Evolutionary conservation across 1,139 yeast species (phyloP).

Genomic region (Scheffersomyces insectosa): DNA sequence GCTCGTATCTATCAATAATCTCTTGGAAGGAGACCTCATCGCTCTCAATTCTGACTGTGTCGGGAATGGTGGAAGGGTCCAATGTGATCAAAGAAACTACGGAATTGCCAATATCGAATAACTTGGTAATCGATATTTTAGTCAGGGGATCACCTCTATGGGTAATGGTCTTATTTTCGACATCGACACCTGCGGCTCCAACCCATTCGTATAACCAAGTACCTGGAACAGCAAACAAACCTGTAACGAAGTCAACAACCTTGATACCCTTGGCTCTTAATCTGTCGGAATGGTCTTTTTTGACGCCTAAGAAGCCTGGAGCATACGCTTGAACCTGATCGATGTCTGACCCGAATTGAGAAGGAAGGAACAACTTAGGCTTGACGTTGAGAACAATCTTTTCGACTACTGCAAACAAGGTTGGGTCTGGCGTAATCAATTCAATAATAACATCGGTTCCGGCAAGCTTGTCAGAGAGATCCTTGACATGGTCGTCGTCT

Average conservation of each 20-base stretch:
- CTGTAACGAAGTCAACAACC: conserved; percentile 45
- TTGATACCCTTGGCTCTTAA: conserved; percentile 48
- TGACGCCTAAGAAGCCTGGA: conserved; percentile 34
- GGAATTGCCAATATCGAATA: conserved; percentile 46
- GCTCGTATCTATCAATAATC: conserved; percentile 40
- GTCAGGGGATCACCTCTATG: conserved; percentile 41
- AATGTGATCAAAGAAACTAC: conserved; percentile 24
- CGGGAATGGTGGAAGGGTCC: conserved; percentile 41
- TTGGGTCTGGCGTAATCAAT: conserved; percentile 28
- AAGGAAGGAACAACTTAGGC: conserved; percentile 56
- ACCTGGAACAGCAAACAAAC: conserved; percentile 45
- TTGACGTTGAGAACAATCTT: conserved; percentile 37
- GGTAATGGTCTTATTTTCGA: conserved; percentile 31
- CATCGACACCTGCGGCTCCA: conserved; percentile 36
- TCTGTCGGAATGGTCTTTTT: conserved; percentile 35
- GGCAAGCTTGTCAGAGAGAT: conserved; percentile 31
- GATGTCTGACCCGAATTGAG: conserved; percentile 56
- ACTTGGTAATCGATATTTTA: conserved; percentile 21
- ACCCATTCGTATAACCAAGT: conserved; percentile 30
- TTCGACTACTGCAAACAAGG: conserved; percentile 33
- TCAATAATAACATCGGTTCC: conserved; percentile 53
- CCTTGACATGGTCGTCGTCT: conserved; percentile 25
- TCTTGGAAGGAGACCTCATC: conserved; percentile 37
- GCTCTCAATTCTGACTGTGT: conserved; percentile 42
- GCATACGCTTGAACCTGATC: conserved; percentile 19